A percentile compares a stretch with the other conserved stretches of the same genome.
These are phyloP conservation scores for Syncephalastrum sp. DNA, from an alignment of 371 early-diverging fungal genomes.

Conservation along the genomic window DNA sequence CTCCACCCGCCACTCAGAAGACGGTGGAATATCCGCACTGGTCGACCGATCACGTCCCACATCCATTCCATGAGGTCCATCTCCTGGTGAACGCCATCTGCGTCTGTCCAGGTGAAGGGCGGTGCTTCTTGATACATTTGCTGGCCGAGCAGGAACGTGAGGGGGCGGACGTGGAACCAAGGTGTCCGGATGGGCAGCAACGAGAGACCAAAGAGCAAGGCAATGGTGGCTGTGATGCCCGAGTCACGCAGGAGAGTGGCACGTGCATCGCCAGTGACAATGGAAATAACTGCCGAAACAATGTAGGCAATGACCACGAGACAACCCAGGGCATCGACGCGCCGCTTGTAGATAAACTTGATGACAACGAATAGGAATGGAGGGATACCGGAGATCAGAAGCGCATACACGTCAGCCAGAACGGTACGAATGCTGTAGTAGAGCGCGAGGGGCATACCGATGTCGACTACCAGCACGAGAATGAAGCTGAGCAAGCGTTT, in stretches of 20 bases:
- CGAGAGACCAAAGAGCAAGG: constrained; percentile 36
- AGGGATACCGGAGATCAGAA: constrained; percentile 27
- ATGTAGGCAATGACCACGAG: constrained; percentile 41
- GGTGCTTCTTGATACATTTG: constrained; percentile 27
- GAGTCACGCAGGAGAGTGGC: constrained; percentile 46
- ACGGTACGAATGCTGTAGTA: constrained; percentile 13
- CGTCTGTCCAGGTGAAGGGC: constrained; percentile 22
- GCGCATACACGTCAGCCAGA: constrained; percentile 13
- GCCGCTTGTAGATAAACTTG: constrained; percentile 19
- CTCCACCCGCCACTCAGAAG: constrained; percentile 8
- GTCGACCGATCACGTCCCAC: constrained; percentile 17
- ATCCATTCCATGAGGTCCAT: constrained; percentile 24
- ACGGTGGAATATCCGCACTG: constrained; percentile 2
- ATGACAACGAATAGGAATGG: constrained; percentile 31
- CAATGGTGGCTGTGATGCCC: constrained; percentile 32
- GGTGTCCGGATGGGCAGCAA: constrained; percentile 41
- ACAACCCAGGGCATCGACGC: constrained; percentile 41
- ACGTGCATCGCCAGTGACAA: constrained; percentile 37
- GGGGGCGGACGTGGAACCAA: constrained; percentile 29
- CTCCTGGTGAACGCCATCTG: constrained; percentile 16
- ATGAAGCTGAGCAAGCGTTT: background rate
- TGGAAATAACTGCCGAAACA: constrained; percentile 39
- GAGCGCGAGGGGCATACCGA: constrained; percentile 18
- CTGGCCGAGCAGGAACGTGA: constrained; percentile 28
- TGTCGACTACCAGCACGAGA: constrained; percentile 4